A percentile compares a stretch with the other conserved stretches of the same genome.
phyloP scores from a whole-genome alignment of 2,329 filamentous ascomycete species.

The Akanthomyces muscarius region DNA sequence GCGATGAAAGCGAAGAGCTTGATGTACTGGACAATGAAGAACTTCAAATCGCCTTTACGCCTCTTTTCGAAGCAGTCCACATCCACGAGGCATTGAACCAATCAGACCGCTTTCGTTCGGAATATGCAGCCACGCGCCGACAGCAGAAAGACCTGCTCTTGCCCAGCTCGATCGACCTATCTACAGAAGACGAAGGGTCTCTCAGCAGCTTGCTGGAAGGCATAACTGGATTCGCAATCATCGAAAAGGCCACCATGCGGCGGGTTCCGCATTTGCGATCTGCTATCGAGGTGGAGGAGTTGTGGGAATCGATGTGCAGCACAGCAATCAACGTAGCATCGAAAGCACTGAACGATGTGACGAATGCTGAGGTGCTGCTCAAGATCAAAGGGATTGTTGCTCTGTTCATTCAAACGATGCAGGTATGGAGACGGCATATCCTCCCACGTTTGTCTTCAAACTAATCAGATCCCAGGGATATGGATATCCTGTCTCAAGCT shows the following conservation, averaged over 20 bases:
- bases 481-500: constrained; percentile 77
- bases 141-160: constrained; percentile 89
- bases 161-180: constrained; percentile 68
- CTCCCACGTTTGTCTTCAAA: constrained; percentile 68
- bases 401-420: constrained; percentile 97
- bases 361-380: constrained; percentile 83
- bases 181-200: constrained; percentile 77
- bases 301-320: constrained; percentile 98
- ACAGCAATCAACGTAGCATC: constrained; percentile 78
- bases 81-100: constrained; percentile 94
- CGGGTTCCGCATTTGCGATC: constrained; percentile 79
- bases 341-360: constrained; percentile 72
- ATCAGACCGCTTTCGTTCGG: constrained; percentile 81
- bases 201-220: constrained; percentile 90
- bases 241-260: constrained; percentile 90
- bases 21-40: constrained; percentile 95
- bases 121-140: constrained; percentile 87
- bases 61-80: constrained; percentile 89
- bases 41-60: constrained; percentile 88
- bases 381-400: constrained; percentile 92
- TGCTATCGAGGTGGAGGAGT: constrained; percentile 85
- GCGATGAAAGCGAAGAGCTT: constrained; percentile 92
- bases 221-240: constrained; percentile 93
- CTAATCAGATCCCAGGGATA: constrained; percentile 78
- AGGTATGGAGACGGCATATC: constrained; percentile 67